These are phyloP conservation scores for Kuraishia capsulata DNA, from an alignment of 805 yeast species.

Conservation along the genomic window DNA sequence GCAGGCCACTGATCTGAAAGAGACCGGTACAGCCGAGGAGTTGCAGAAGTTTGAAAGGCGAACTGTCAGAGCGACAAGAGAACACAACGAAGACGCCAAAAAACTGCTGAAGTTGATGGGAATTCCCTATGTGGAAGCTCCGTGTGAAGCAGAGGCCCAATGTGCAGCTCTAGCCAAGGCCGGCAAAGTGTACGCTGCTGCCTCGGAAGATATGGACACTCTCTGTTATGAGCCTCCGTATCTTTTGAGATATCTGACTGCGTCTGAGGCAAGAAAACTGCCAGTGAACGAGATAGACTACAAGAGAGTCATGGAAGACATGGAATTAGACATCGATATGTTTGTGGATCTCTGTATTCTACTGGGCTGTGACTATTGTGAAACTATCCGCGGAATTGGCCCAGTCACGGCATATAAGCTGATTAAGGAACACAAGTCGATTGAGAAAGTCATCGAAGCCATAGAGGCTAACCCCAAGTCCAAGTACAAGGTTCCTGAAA, in stretches of 20 bases:
- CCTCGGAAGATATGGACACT: slow-evolving; percentile 98
- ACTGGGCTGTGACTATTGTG: slow-evolving; percentile 96
- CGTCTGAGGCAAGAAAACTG: slow-evolving; percentile 86
- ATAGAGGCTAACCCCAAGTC: slow-evolving; percentile 47
- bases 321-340: slow-evolving; percentile 62
- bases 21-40: slow-evolving; percentile 73
- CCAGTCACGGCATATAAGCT: slow-evolving; percentile 90
- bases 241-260: slow-evolving; percentile 81
- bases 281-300: slow-evolving; percentile 82
- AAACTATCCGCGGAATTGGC: slow-evolving; percentile 90
- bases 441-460: slow-evolving; percentile 68
- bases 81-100: slow-evolving; percentile 93
- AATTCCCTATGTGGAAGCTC: slow-evolving; percentile 86
- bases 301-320: slow-evolving; percentile 59
- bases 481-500: slow-evolving; percentile 82
- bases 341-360: slow-evolving; percentile 89
- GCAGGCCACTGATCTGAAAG: slow-evolving; percentile 65
- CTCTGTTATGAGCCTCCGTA: slow-evolving; percentile 83
- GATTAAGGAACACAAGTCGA: slow-evolving; percentile 73
- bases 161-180: slow-evolving; percentile 87
- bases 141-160: slow-evolving; percentile 98
- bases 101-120: slow-evolving; percentile 81
- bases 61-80: slow-evolving; percentile 78
- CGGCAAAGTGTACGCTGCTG: slow-evolving; percentile 95
- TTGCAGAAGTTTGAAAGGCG: slow-evolving; percentile 72